Base-by-base conservation (phyloP, 139 green algal genomes). In the Closterium sp. region DNA sequence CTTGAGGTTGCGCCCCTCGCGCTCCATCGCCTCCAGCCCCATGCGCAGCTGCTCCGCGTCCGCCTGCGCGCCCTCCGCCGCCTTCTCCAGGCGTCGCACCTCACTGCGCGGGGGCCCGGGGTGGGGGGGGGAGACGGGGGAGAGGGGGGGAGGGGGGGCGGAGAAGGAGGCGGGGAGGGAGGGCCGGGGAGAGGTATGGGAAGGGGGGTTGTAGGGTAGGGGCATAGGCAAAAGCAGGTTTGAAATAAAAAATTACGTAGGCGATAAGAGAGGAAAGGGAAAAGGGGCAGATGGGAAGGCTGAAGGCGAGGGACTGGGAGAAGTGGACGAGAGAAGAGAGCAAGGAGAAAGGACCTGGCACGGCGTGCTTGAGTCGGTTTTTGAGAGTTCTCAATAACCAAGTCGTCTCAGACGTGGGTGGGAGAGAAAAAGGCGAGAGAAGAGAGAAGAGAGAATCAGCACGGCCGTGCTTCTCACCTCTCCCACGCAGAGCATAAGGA, bases 41-140 rank as follows among this genome's bases (percentile, higher is more conserved):
- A 86, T 33, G 30, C 81, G 81, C 81, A 86, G n/a, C 81, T 86
- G 81, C 81, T 86, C 81, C 81, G n/a, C n/a, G 5, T 86, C 81
- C n/a, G 5, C 30, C 81, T 86, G n/a, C 81, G 81, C n/a, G n/a
- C 30, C 81, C 5, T 33, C n/a, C 81, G 30, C 81, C 81, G 21
- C 81, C 81, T 33, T 86, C 81, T 86, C 81, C 81, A 86, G 81
- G n/a, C 81, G n/a, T 23, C 30, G n/a, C 81, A 86, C 81, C 30
- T 86, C 81, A 8, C 81, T 86, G 81, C 81, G 30, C 81, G 30
- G 38, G 43, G 43, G 43, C 8, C 3, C 21, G 43, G 43, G 43
- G 43, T 25, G 43, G 43, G 36, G 43, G 1, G 43, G 43, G 43
- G 4, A 16, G 3, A 12, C 12, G 4, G 19, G 38, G 38, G 38